These are phyloP conservation scores for Cordyceps militaris DNA, from an alignment of 2,329 filamentous ascomycete genomes.

Conservation along the genomic window DNA sequence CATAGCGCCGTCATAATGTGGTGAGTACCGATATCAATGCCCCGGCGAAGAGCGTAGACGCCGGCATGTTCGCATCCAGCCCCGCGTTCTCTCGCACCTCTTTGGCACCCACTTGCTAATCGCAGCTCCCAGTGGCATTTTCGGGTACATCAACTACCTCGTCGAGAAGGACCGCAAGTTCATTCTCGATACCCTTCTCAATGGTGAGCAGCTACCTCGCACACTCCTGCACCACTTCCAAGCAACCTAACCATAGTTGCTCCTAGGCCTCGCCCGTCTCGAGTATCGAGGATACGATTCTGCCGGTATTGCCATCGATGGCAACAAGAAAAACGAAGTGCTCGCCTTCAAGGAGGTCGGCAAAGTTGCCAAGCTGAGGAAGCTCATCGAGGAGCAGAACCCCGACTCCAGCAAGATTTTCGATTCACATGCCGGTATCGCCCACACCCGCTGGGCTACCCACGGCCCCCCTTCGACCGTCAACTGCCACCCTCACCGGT, in stretches of 20 bases:
- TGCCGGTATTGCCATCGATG: slow-evolving; percentile 89
- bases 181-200: slow-evolving; percentile 92
- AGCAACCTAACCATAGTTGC: slow-evolving; percentile 23
- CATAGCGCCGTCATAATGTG: slow-evolving; percentile 1
- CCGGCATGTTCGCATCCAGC: neutral
- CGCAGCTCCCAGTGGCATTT: slow-evolving; percentile 63
- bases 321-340: slow-evolving; percentile 98
- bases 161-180: slow-evolving; percentile 98
- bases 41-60: neutral
- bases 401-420: slow-evolving; percentile 88
- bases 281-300: slow-evolving; percentile 99
- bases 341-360: slow-evolving; percentile 98
- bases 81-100: neutral
- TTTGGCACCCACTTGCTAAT: slow-evolving; percentile 21
- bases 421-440: slow-evolving; percentile 96
- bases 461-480: slow-evolving; percentile 87
- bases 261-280: slow-evolving; percentile 77
- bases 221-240: neutral
- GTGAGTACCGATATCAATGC: neutral
- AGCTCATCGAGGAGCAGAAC: slow-evolving; percentile 78
- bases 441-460: slow-evolving; percentile 98
- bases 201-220: slow-evolving; percentile 50
- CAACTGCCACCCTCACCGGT: slow-evolving; percentile 99
- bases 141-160: slow-evolving; percentile 98
- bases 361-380: slow-evolving; percentile 94